A percentile compares a stretch with the other conserved stretches of the same genome.
These are phyloP conservation scores for Microcera coccophila DNA, from an alignment of 2,329 filamentous ascomycete genomes.

Conservation along the genomic window DNA sequence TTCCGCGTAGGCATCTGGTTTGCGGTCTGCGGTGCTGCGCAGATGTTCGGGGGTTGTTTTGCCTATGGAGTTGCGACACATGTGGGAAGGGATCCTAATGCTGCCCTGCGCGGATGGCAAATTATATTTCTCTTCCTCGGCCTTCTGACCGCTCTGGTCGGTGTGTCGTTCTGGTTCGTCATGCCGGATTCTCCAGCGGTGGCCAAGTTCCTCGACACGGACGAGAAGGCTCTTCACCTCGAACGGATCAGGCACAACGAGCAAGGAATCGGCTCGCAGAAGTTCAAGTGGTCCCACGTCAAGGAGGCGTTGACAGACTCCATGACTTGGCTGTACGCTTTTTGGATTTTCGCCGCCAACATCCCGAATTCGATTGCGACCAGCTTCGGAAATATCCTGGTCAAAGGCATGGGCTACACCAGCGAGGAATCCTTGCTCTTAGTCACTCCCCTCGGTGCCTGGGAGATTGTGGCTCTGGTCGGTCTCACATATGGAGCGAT, in stretches of 20 bases:
- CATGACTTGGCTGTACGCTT: constrained; percentile 20
- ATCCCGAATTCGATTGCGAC: constrained; percentile 18
- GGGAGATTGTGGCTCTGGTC: constrained; percentile 14
- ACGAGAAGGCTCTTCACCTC: constrained; percentile 11
- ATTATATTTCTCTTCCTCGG: constrained; percentile 15
- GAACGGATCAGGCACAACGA: constrained; percentile 13
- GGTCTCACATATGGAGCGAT: constrained; percentile 14
- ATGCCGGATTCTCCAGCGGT: constrained; percentile 14
- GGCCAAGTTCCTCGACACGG: constrained; percentile 6
- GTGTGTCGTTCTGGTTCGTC: constrained; percentile 13
- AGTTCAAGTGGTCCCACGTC: constrained; percentile 18
- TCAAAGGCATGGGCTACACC: constrained; percentile 14
- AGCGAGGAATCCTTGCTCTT: constrained; percentile 11
- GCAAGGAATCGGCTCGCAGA: constrained; percentile 16
- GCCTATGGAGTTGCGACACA: constrained; percentile 18
- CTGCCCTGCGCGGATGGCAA: constrained; percentile 10
- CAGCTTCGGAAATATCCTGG: constrained; percentile 16
- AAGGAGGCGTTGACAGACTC: constrained; percentile 13
- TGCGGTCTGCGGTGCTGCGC: constrained; percentile 14
- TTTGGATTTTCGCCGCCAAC: constrained; percentile 21
- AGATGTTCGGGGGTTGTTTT: constrained; percentile 23
- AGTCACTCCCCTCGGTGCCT: constrained; percentile 15
- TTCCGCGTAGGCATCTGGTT: constrained; percentile 22
- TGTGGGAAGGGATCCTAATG: constrained; percentile 13
- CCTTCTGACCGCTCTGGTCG: constrained; percentile 6